Evolutionary conservation across 768 basidiomycete genomes (phyloP).

Genomic region (Lactifluus pinguis): DNA sequence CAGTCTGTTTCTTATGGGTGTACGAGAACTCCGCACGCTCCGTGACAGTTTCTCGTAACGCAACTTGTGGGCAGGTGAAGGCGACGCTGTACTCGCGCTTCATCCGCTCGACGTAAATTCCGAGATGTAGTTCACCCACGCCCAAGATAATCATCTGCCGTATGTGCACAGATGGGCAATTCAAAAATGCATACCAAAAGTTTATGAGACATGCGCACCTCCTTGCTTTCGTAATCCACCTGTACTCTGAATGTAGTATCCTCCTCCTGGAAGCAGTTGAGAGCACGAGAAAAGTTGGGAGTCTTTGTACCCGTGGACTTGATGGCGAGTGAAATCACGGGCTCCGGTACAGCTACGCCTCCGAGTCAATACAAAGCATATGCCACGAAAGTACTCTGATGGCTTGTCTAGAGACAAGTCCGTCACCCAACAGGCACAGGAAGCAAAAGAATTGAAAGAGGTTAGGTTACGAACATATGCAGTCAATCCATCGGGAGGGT

Average conservation of each 20-base stretch:
- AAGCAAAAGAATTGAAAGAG: too few relatives aligned
- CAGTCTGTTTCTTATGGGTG: constrained; percentile 97
- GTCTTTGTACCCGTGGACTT: constrained; percentile 86
- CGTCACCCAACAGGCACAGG: too few relatives aligned
- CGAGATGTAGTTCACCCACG: constrained; percentile 98
- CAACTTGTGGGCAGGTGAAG: constrained; percentile 88
- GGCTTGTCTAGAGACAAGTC: too few relatives aligned
- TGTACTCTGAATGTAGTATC: too few relatives aligned
- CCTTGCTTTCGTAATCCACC: constrained; percentile 87
- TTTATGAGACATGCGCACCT: constrained; percentile 40
- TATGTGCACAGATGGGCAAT: background rate
- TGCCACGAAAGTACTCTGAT: too few relatives aligned
- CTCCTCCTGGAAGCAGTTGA: constrained; percentile 97
- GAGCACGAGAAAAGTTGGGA: constrained; percentile 92
- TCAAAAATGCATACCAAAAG: background rate
- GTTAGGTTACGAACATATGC: too few relatives aligned
- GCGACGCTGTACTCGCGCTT: constrained; percentile 93
- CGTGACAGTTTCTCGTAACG: constrained; percentile 92
- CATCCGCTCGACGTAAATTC: constrained; percentile 99
- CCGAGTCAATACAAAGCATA: too few relatives aligned
- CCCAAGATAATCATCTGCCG: constrained; percentile 93
- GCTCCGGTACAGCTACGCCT: constrained; percentile 64
- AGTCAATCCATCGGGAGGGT: too few relatives aligned
- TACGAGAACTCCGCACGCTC: constrained; percentile 75
- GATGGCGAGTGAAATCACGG: constrained; percentile 92